Base-by-base conservation (phyloP, 1,284 basidiomycete species). In the Taiwanofungus camphoratus region DNA sequence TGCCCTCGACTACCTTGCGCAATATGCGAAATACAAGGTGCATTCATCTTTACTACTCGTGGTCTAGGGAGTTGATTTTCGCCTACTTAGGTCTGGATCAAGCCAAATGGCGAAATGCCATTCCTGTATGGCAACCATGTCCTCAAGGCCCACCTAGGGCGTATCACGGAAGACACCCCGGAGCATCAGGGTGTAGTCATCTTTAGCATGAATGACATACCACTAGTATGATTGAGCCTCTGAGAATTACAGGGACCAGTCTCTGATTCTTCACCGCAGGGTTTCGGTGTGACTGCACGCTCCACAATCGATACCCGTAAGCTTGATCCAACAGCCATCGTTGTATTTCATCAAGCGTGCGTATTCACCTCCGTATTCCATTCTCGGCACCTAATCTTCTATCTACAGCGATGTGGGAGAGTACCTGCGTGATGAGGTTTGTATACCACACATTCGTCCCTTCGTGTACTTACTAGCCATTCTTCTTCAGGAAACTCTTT, bases 81-180 rank as follows among this genome's bases (percentile, higher is more conserved):
- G 2, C 33, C 15, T 9, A n/a, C 22, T 7, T 54, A 96, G 94
- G 82, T 98, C 27, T 99, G 96, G 96, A 95, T 99, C 65, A 99
- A 99, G 67, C 88, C 94, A 12, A 96, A 99, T 52, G 96, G 96
- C 59, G 96, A 99, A 69, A 92, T 99, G 81, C 96, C 96, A 2
- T 99, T 97, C 74, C 69, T 99, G 39, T 99, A 99, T 60, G 96
- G 96, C 44, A 99, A 99, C 63, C 94, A 99, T 70, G 88, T 99
- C 49, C 81, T 98, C 52, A 99, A 99, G 69, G 96, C 96, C 22
- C 96, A 99, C 65, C 73, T 99, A 20, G 95, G 96, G n/a, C 79
- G 95, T 54, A 98, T 99, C 62, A 98, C 96, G 41, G 96, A 99
- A 63, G 96, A 99, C 61, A 97, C 94, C 4, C 94, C 95, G 11